Evolutionary conservation across 148 eudicot genomes (phyloP).

Genomic region (Fagopyrum esculentum): DNA sequence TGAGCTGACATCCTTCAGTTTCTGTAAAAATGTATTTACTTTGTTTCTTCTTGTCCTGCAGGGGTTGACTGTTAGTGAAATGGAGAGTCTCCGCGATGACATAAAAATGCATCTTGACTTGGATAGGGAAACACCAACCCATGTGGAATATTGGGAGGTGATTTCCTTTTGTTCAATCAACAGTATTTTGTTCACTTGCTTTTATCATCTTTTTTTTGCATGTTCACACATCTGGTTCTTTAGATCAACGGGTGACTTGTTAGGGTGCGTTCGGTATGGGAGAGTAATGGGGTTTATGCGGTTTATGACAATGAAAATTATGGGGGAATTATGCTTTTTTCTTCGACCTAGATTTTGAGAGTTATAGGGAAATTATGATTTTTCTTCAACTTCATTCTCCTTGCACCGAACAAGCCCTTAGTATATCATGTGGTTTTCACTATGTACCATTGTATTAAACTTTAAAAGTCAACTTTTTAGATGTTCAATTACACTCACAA

Average conservation of each 20-base stretch:
- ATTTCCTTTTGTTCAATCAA: neutral
- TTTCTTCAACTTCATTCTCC: too few species aligned
- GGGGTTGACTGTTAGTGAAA: conserved; percentile 88
- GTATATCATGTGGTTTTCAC: too few species aligned
- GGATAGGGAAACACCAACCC: conserved; percentile 78
- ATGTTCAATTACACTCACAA: neutral
- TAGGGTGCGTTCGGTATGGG: too few species aligned
- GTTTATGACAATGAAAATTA: too few species aligned
- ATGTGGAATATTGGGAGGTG: conserved; percentile 68
- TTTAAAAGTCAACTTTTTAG: neutral
- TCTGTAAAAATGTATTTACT: neutral
- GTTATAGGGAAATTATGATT: too few species aligned
- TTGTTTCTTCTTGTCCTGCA: conserved; percentile 23
- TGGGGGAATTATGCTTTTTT: too few species aligned
- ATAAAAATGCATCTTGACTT: conserved; percentile 86
- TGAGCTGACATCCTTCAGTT: neutral
- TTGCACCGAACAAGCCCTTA: too few species aligned
- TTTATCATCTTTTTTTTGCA: neutral
- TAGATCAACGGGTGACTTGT: too few species aligned
- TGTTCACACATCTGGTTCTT: neutral
- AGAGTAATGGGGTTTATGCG: too few species aligned
- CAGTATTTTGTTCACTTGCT: neutral
- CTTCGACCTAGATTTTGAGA: too few species aligned
- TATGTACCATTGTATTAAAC: too few species aligned
- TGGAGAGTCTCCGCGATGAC: conserved; percentile 89